Percentiles rank a stretch among this genome's conserved stretches.
Evolutionary conservation across 345 rosid genomes (phyloP).

Genomic region (Salix udensis): DNA sequence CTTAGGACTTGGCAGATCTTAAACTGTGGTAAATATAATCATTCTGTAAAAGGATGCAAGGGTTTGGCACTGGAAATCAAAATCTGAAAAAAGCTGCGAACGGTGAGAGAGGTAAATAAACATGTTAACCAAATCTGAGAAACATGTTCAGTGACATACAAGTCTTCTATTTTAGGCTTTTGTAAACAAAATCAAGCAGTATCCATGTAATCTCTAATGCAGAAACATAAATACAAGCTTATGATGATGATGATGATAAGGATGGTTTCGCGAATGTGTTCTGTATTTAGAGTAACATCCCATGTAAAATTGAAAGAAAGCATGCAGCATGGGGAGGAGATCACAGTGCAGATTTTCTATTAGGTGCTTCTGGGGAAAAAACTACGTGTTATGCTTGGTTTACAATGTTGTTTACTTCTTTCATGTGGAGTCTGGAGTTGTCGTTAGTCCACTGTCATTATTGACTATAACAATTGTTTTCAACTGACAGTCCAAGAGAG

Average conservation of each 20-base stretch:
- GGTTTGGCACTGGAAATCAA: neutral
- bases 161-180: neutral
- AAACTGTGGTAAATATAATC: neutral
- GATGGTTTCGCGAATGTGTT: neutral
- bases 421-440: neutral
- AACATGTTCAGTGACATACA: neutral
- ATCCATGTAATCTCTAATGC: neutral
- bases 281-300: neutral
- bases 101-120: neutral
- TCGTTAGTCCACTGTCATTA: neutral
- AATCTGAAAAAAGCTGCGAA: neutral
- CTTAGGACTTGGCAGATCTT: neutral
- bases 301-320: neutral
- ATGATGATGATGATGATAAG: neutral
- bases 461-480: neutral
- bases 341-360: neutral
- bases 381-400: neutral
- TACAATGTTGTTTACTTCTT: neutral
- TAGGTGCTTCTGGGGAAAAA: neutral
- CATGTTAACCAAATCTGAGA: neutral
- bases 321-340: neutral
- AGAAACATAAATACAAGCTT: neutral
- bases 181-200: neutral
- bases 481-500: conserved; percentile 43
- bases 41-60: neutral